A percentile compares a stretch with the other conserved stretches of the same genome.
Evolutionary conservation across 371 early-diverging fungal genomes (phyloP).

Genomic region (Umbelopsis sp.): DNA sequence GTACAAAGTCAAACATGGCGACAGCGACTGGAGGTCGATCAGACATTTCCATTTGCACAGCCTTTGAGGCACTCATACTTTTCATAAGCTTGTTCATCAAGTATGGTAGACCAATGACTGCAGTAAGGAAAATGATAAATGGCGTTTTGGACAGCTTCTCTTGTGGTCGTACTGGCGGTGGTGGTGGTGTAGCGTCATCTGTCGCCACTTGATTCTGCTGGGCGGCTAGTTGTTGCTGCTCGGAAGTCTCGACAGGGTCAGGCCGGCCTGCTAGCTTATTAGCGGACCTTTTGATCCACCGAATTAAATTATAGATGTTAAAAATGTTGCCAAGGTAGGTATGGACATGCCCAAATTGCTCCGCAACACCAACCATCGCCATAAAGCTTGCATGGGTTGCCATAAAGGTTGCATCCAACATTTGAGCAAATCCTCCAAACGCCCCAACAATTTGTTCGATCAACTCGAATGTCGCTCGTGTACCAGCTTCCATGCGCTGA

Average conservation of each 20-base stretch:
- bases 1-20: conserved; percentile 85
- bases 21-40: conserved; percentile 78
- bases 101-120: conserved; percentile 90
- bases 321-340: conserved; percentile 82
- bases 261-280: conserved; percentile 71
- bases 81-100: conserved; percentile 83
- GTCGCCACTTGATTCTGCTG: conserved; percentile 30
- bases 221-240: conserved; percentile 59
- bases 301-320: conserved; percentile 72
- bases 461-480: conserved; percentile 87
- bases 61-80: conserved; percentile 48
- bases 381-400: conserved; percentile 97
- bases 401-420: conserved; percentile 96
- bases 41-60: conserved; percentile 43
- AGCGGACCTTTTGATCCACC: conserved; percentile 61
- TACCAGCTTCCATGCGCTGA: conserved; percentile 82
- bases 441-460: conserved; percentile 92
- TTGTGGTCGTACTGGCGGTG: conserved; percentile 1
- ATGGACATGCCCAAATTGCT: conserved; percentile 89
- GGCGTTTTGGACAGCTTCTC: neutral
- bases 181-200: conserved; percentile 36
- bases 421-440: conserved; percentile 95
- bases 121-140: conserved; percentile 69
- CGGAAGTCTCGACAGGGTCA: conserved; percentile 59
- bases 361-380: conserved; percentile 97